Evolutionary conservation across 1,284 basidiomycete genomes (phyloP).

Genomic region (Trichosporon sp.): DNA sequence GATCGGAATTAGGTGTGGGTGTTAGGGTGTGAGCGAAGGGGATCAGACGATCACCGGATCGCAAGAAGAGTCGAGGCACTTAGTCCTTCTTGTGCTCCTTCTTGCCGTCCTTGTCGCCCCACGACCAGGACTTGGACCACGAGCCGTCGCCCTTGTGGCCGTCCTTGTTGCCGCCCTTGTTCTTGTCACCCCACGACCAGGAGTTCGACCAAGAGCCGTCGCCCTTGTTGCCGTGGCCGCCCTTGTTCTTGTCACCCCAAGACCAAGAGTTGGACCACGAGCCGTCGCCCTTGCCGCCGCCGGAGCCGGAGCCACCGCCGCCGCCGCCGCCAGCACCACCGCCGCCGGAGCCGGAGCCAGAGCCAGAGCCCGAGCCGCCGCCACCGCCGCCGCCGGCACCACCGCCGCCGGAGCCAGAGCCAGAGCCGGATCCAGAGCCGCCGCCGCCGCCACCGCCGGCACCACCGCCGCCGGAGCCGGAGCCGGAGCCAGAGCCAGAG

Average conservation of each 20-base stretch:
- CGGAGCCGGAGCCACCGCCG: background rate
- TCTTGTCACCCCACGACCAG: slow-evolving; percentile 2
- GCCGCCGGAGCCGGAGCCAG: background rate
- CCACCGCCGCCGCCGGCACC: slow-evolving; percentile 4
- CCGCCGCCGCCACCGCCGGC: background rate
- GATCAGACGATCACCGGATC: background rate
- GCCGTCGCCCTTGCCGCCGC: background rate
- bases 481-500: background rate
- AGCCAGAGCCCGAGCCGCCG: background rate
- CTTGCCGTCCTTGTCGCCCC: background rate
- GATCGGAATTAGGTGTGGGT: background rate
- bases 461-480: background rate
- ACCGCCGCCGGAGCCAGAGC: background rate
- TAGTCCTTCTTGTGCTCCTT: background rate
- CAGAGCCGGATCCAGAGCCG: background rate
- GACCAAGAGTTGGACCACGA: background rate
- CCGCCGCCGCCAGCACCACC: background rate
- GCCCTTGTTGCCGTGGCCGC: background rate
- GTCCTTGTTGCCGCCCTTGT: background rate
- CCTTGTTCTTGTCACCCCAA: slow-evolving; percentile 1
- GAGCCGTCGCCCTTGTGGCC: background rate
- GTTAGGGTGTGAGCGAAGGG: background rate
- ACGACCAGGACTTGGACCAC: background rate
- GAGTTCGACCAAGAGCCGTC: background rate
- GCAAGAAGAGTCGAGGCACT: background rate